phyloP scores from a whole-genome alignment of 108 stramenopile genomes.

The Nannochloropsis gaditana region DNA sequence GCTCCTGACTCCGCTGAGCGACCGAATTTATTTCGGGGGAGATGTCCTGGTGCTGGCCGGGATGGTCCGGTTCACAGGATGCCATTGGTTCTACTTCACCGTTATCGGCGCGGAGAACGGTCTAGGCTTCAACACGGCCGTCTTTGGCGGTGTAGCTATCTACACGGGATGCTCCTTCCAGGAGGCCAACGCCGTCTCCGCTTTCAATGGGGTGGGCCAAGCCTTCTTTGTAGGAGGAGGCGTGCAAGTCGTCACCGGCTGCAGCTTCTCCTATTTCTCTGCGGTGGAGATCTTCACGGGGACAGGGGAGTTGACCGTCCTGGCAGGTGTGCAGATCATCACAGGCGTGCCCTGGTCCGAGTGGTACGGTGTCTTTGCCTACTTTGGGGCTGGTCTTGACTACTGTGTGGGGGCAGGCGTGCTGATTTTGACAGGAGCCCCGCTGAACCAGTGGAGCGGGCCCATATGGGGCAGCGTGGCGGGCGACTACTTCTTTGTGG shows the following conservation, averaged over 20 bases:
- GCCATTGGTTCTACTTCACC: slow-evolving; percentile 16
- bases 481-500: neutral
- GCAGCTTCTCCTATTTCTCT: neutral
- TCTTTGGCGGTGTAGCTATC: neutral
- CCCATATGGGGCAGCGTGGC: neutral
- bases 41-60: neutral
- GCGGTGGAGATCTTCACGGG: neutral
- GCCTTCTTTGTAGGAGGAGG: neutral
- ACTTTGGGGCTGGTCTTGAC: neutral
- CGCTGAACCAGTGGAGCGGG: neutral
- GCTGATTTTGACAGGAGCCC: neutral
- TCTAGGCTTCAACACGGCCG: neutral
- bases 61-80: slow-evolving; percentile 17
- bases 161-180: neutral
- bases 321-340: slow-evolving; percentile 10
- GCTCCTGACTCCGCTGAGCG: neutral
- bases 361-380: neutral
- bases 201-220: neutral
- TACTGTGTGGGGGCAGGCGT: neutral
- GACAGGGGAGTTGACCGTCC: neutral
- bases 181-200: neutral
- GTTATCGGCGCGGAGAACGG: neutral
- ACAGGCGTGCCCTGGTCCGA: neutral
- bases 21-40: neutral
- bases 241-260: slow-evolving; percentile 7